phyloP scores from a whole-genome alignment of 2,329 filamentous ascomycete species.

The Nigrospora osmanthi region DNA sequence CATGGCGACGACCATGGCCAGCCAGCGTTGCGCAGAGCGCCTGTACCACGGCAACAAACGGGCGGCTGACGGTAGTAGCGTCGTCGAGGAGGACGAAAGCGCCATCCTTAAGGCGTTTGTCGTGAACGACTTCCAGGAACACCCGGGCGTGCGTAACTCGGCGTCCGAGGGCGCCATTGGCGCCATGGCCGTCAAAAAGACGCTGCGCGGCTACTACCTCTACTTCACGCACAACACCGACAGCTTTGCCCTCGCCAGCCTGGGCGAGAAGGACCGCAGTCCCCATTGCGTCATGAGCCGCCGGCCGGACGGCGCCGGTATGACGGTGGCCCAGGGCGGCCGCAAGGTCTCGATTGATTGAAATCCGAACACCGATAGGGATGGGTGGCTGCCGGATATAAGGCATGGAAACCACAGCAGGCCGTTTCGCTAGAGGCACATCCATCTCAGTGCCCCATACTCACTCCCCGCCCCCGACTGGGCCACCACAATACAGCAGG shows the following conservation, averaged over 20 bases:
- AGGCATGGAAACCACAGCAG: background rate
- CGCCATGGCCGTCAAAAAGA: constrained; percentile 84
- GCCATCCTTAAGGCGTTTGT: constrained; percentile 70
- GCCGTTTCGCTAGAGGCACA: too few species aligned
- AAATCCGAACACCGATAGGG: background rate
- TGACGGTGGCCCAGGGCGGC: constrained; percentile 43
- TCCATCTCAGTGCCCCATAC: too few species aligned
- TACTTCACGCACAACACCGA: constrained; percentile 98
- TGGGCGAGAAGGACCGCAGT: constrained; percentile 68
- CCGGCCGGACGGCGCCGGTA: constrained; percentile 38
- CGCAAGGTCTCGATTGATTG: constrained; percentile 34
- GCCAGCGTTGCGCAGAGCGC: constrained; percentile 76
- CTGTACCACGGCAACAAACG: constrained; percentile 66
- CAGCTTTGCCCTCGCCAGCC: constrained; percentile 76
- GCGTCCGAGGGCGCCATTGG: constrained; percentile 84
- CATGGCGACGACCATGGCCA: constrained; percentile 93
- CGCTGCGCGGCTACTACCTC: constrained; percentile 65
- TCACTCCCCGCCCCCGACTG: too few species aligned
- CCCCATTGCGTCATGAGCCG: constrained; percentile 87
- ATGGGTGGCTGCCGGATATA: background rate
- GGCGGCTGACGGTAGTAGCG: constrained; percentile 50
- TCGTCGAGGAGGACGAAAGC: constrained; percentile 69
- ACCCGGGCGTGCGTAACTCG: constrained; percentile 75
- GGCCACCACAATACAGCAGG: too few species aligned
- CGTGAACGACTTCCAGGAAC: constrained; percentile 82